Evolutionary conservation across 2,329 filamentous ascomycete genomes (phyloP).

Genomic region (Cladobotryum mycophilum): DNA sequence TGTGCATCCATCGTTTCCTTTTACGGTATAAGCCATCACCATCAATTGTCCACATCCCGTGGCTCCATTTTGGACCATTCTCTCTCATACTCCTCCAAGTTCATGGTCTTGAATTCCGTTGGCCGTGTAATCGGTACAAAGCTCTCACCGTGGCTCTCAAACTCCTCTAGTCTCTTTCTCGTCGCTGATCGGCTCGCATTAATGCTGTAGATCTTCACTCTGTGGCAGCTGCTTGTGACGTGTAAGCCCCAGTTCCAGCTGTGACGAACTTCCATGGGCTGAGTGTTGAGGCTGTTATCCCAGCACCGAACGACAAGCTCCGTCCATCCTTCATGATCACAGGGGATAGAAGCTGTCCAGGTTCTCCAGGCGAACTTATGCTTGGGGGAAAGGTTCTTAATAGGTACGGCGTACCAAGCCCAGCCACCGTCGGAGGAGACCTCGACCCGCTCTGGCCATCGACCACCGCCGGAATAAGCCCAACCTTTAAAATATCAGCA

Average conservation of each 20-base stretch:
- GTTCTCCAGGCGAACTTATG: slow-evolving; percentile 57
- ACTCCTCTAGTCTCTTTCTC: slow-evolving; percentile 40
- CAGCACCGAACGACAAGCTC: slow-evolving; percentile 54
- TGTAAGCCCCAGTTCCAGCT: slow-evolving; percentile 62
- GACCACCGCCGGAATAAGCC: slow-evolving; percentile 53
- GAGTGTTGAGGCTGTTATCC: slow-evolving; percentile 57
- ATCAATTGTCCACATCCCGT: slow-evolving; percentile 18
- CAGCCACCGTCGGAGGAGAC: slow-evolving; percentile 57
- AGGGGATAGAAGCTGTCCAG: slow-evolving; percentile 58
- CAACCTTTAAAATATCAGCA: slow-evolving; percentile 35
- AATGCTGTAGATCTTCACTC: slow-evolving; percentile 56
- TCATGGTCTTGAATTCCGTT: slow-evolving; percentile 42
- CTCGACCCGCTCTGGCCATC: slow-evolving; percentile 58
- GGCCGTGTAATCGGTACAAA: slow-evolving; percentile 51
- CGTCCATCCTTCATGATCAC: slow-evolving; percentile 55
- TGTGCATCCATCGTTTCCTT: too few species aligned
- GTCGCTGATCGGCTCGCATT: slow-evolving; percentile 47
- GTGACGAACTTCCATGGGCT: slow-evolving; percentile 47
- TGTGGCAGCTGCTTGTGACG: slow-evolving; percentile 56
- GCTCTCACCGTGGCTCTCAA: slow-evolving; percentile 41
- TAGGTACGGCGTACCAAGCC: slow-evolving; percentile 58
- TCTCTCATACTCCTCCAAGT: slow-evolving; percentile 41
- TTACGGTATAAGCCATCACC: too few species aligned
- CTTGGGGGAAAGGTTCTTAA: slow-evolving; percentile 55
- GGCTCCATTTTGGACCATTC: slow-evolving; percentile 23